Conservation (phyloP, 1,139 yeast genomes). For the Diutina ranongensis region DNA sequence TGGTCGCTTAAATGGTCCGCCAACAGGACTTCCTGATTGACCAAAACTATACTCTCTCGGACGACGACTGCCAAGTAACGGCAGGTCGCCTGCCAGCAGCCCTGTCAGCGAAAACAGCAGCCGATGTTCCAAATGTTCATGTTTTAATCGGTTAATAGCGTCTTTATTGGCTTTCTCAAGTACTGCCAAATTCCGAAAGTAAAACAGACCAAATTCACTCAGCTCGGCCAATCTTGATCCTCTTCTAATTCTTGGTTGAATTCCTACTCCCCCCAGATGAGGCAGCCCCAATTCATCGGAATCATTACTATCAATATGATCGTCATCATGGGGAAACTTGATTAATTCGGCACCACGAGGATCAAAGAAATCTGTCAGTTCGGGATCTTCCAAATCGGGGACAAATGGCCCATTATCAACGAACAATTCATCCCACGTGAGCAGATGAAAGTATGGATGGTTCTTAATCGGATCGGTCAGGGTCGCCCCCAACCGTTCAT, state of each 20-base stretch:
- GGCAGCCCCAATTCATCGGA: conserved; percentile 16
- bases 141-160: conserved; percentile 74
- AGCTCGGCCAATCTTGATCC: conserved; percentile 61
- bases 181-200: conserved; percentile 79
- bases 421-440: conserved; percentile 69
- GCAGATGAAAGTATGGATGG: conserved; percentile 65
- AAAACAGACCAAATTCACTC: conserved; percentile 86
- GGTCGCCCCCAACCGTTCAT: conserved; percentile 55
- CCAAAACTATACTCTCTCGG: conserved; percentile 6
- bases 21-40: conserved; percentile 10
- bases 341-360: conserved; percentile 71
- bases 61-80: background rate
- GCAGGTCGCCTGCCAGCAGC: conserved; percentile 6
- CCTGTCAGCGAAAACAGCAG: conserved; percentile 22
- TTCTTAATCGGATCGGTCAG: conserved; percentile 71
- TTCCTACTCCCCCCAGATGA: conserved; percentile 5
- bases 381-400: conserved; percentile 72
- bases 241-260: conserved; percentile 48
- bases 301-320: conserved; percentile 12
- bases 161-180: conserved; percentile 92
- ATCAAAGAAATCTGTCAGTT: conserved; percentile 87
- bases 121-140: conserved; percentile 59
- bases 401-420: conserved; percentile 65
- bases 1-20: conserved; percentile 27
- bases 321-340: conserved; percentile 47